phyloP scores from a whole-genome alignment of 2,329 filamentous ascomycete genomes.

The Phyllosticta paracitricarpa region DNA sequence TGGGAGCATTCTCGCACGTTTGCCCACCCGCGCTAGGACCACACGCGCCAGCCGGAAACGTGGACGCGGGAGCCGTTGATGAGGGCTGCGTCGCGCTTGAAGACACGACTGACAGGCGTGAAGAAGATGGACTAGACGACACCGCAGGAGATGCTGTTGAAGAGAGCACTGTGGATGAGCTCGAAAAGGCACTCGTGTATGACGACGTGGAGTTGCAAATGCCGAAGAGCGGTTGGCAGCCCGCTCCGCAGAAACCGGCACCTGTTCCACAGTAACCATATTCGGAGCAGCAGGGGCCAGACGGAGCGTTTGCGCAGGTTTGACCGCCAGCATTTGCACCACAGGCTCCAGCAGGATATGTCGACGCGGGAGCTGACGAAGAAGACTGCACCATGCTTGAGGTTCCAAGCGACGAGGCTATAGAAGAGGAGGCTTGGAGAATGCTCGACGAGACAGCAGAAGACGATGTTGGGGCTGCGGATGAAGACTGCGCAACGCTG shows the following conservation, averaged over 20 bases:
- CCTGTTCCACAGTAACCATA: constrained; percentile 1
- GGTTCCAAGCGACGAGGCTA: neutral
- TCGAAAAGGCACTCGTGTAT: neutral
- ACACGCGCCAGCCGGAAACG: neutral
- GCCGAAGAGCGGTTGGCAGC: constrained; percentile 4
- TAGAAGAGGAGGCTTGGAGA: no score
- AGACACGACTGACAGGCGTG: neutral
- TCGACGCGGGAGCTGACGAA: neutral
- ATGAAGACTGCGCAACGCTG: no score
- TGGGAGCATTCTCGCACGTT: neutral
- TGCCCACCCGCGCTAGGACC: neutral
- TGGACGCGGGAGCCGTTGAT: neutral
- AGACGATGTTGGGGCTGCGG: neutral
- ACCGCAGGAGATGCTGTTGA: neutral
- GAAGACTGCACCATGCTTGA: neutral
- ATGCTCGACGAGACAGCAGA: neutral
- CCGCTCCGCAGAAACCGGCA: constrained; percentile 25
- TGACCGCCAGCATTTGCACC: neutral
- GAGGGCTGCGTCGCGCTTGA: neutral
- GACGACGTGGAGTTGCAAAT: neutral
- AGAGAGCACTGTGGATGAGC: neutral
- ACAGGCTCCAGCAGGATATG: neutral
- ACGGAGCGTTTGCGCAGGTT: neutral
- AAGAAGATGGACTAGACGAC: neutral
- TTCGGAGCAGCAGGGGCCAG: constrained; percentile 5